Evolutionary conservation across 2,329 filamentous ascomycete species (phyloP).

Genomic region (Fusarium chaquense): DNA sequence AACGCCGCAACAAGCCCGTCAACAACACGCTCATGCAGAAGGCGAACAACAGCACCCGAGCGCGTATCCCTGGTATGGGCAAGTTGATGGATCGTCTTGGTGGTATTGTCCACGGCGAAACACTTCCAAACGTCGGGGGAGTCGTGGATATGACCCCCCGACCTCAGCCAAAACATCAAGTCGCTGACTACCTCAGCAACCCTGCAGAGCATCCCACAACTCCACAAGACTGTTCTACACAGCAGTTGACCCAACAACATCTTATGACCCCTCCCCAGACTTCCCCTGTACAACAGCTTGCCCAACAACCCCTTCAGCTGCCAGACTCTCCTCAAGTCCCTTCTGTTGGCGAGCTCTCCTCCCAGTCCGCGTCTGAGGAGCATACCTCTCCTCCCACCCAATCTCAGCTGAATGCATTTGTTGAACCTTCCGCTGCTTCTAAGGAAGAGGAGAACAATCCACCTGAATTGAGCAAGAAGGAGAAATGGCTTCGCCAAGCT

Average conservation of each 20-base stretch:
- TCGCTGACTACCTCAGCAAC: background rate
- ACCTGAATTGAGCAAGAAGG: background rate
- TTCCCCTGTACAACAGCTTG: background rate
- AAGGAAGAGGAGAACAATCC: background rate
- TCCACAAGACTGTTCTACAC: background rate
- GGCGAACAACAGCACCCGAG: background rate
- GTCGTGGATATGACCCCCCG: background rate
- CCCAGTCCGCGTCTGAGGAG: background rate
- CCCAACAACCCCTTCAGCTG: background rate
- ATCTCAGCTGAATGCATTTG: background rate
- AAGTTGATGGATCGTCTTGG: background rate
- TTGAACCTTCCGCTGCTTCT: too few species aligned
- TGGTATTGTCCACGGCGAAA: background rate
- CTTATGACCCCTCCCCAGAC: background rate
- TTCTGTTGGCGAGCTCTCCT: background rate
- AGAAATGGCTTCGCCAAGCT: constrained; percentile 4
- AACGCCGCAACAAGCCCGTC: background rate
- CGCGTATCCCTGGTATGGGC: background rate
- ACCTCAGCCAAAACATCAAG: background rate
- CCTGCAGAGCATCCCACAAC: background rate
- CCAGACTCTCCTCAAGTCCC: background rate
- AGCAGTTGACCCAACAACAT: background rate
- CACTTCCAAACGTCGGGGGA: background rate
- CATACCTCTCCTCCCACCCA: background rate
- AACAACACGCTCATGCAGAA: background rate